These are phyloP conservation scores for Lepidopterella palustris DNA, from an alignment of 495 filamentous ascomycete genomes.

Conservation along the genomic window DNA sequence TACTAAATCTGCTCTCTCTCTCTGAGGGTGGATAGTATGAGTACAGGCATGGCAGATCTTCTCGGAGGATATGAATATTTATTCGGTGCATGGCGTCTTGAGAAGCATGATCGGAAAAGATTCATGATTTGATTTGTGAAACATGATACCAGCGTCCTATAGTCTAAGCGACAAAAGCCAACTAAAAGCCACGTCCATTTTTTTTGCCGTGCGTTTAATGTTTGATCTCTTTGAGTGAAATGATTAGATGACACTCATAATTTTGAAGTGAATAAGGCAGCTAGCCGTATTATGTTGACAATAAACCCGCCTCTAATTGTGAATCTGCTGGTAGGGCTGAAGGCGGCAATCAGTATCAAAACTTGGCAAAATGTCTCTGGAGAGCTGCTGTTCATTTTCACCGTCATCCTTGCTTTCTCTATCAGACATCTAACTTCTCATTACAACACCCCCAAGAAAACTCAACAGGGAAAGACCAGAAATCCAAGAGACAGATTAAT, in stretches of 20 bases:
- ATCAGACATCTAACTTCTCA: too few species aligned
- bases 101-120: conserved; percentile 14
- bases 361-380: background rate
- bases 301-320: background rate
- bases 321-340: conserved; percentile 12
- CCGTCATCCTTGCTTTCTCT: too few species aligned
- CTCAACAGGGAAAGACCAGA: too few species aligned
- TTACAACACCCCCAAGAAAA: too few species aligned
- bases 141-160: too few species aligned
- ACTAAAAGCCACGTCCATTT: too few species aligned
- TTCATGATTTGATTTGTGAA: conserved; percentile 17
- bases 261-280: too few species aligned
- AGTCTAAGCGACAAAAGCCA: too few species aligned
- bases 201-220: too few species aligned
- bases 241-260: too few species aligned
- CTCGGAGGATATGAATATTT: conserved; percentile 2
- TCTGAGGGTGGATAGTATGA: background rate
- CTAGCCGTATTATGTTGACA: too few species aligned
- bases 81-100: conserved; percentile 25
- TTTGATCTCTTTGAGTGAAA: too few species aligned
- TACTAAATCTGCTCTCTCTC: conserved; percentile 53
- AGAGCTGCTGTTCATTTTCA: background rate
- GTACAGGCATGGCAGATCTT: background rate
- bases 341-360: conserved; percentile 4
- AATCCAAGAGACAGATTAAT: background rate